Conservation (phyloP, 179 eudicot genomes). For the Patellifolia procumbens region DNA sequence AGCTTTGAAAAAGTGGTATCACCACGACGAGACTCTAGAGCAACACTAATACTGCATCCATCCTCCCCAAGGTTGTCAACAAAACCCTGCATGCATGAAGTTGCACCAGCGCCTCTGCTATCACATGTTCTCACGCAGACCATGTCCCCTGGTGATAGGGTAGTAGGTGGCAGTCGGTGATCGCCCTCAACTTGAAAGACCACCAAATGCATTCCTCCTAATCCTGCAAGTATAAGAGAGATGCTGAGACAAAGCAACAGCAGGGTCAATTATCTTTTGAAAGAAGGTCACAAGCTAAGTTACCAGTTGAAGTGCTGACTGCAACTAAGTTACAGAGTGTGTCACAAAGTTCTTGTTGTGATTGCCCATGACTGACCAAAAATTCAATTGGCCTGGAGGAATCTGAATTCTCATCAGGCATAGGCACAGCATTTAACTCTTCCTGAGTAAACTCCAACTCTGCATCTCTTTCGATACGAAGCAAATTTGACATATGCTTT, state of each 20-base stretch:
- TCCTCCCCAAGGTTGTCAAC: conserved; percentile 82
- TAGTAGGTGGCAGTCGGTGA: conserved; percentile 79
- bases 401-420: conserved; percentile 55
- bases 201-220: conserved; percentile 89
- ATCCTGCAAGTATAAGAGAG: conserved; percentile 47
- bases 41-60: conserved; percentile 80
- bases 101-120: conserved; percentile 77
- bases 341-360: conserved; percentile 86
- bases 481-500: conserved; percentile 62
- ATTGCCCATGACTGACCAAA: conserved; percentile 79
- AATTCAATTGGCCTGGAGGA: conserved; percentile 68
- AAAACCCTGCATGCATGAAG: conserved; percentile 84
- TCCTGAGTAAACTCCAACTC: conserved; percentile 86
- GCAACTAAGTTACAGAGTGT: conserved; percentile 80
- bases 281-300: conserved; percentile 13
- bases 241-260: conserved; percentile 9
- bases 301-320: conserved; percentile 77
- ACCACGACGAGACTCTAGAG: conserved; percentile 78
- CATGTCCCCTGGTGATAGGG: conserved; percentile 90
- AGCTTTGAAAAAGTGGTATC: conserved; percentile 89
- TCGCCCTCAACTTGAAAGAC: conserved; percentile 73
- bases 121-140: conserved; percentile 87
- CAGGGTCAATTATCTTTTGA: neutral
- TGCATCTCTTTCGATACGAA: conserved; percentile 73
- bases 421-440: conserved; percentile 76